Base-by-base conservation (phyloP, 306 rosid species). In the Trifolium dubium region DNA sequence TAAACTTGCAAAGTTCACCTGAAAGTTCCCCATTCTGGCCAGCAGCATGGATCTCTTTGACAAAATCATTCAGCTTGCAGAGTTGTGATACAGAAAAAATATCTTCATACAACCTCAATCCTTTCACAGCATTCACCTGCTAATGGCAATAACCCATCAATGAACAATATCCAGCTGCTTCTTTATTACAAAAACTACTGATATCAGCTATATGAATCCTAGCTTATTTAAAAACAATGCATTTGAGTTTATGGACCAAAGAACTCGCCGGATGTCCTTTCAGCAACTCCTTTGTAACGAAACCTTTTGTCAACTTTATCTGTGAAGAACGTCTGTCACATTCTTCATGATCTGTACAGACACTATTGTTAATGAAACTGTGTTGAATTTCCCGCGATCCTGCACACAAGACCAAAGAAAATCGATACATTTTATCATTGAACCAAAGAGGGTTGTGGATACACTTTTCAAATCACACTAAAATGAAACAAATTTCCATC, bases 121-220 rank as follows among this genome's bases (percentile, higher is more conserved):
- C 98, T 73, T 89, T 94, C 76, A 91, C 98, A 65, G 88, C 97
- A 87, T 94, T 94, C 77, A 91, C 97, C 98, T 93, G 88, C 66
- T 83, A 86, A 72, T 77, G 56, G 72, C 73, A 78, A 73, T 47
- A 28, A 65, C 72, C 64, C 62, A 39, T 59, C 86, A 72, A 63
- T 84, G 75, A 88, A 75, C 73, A 67, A 76, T 29, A 56, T 44
- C 73, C 37, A 72, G 49, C 75, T 82, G 74, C 64, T 67, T 68
- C 74, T 77, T 79, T 76, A 81, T 75, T 63, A 60, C 67, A 79
- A 67, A 84, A 55, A 62, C 66, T 65, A 58, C 9, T 56, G 30
- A 73, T 65, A 44, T 31, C 73, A 31, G 56, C 29, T 73, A 63
- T 73, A 60, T 15, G 58, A 69, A 68, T 82, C 82, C 56, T 60